Percentiles rank a stretch among this genome's conserved stretches.
These are phyloP conservation scores for Kurtzmaniella fragi DNA, from an alignment of 805 yeast species.

Conservation along the genomic window DNA sequence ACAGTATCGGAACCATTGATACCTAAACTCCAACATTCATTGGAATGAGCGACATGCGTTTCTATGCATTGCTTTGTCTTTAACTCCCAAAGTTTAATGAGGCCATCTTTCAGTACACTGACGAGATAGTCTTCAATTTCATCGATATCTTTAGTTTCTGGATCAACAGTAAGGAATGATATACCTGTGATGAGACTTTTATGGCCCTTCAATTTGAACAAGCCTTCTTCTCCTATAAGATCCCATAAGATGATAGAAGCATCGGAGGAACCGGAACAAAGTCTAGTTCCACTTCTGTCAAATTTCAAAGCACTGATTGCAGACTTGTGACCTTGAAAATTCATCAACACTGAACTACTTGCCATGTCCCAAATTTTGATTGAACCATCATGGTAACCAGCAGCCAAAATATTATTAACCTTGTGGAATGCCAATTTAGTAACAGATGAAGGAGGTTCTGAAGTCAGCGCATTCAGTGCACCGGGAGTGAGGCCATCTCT, in stretches of 20 bases:
- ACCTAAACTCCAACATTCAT: constrained; percentile 88
- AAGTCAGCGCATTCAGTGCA: constrained; percentile 58
- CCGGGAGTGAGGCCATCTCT: constrained; percentile 70
- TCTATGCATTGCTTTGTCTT: constrained; percentile 86
- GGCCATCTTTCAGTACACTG: constrained; percentile 83
- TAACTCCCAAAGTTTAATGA: constrained; percentile 90
- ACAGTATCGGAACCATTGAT: constrained; percentile 37
- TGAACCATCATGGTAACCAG: constrained; percentile 86
- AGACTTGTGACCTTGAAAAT: constrained; percentile 87
- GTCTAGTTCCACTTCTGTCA: constrained; percentile 77
- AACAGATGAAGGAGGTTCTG: constrained; percentile 61
- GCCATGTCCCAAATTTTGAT: constrained; percentile 89
- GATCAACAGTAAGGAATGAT: constrained; percentile 37
- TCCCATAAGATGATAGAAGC: constrained; percentile 90
- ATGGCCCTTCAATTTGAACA: constrained; percentile 83
- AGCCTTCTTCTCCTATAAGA: constrained; percentile 84
- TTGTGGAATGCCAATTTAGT: constrained; percentile 55
- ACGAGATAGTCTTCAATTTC: constrained; percentile 69
- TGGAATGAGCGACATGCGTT: constrained; percentile 88
- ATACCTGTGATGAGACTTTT: constrained; percentile 83
- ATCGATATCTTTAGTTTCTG: constrained; percentile 28
- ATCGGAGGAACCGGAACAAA: constrained; percentile 84
- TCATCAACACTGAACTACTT: constrained; percentile 70
- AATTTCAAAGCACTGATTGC: constrained; percentile 67
- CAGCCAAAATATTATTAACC: constrained; percentile 68